Evolutionary conservation across 345 rosid species (phyloP).

Genomic region (Populus ilicifolia): DNA sequence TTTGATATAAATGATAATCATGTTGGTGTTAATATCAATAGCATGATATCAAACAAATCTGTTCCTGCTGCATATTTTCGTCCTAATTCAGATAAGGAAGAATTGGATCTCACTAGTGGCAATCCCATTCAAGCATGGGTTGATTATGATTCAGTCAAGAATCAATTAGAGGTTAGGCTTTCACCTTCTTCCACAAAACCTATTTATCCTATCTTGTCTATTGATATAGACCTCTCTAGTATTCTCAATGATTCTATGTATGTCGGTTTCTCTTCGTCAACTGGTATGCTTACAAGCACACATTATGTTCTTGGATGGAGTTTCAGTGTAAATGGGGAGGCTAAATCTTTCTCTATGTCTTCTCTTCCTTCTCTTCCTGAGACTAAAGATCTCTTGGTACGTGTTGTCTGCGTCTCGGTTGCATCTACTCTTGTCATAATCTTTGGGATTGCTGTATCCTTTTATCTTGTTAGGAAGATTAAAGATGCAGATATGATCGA

Average conservation of each 20-base stretch:
- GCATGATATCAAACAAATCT: not conserved
- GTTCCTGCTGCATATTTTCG: constrained; percentile 48
- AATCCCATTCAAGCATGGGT: constrained; percentile 68
- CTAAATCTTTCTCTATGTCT: constrained; percentile 49
- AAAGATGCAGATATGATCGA: constrained; percentile 20
- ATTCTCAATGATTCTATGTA: constrained; percentile 58
- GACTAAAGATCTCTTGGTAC: constrained; percentile 18
- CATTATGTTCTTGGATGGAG: constrained; percentile 92
- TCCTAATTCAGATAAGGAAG: constrained; percentile 32
- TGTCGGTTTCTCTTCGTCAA: constrained; percentile 84
- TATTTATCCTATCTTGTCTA: constrained; percentile 48
- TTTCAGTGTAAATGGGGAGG: constrained; percentile 61
- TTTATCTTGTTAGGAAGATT: constrained; percentile 41
- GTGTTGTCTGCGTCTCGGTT: constrained; percentile 44
- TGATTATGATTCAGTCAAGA: constrained; percentile 63
- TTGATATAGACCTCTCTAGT: constrained; percentile 55
- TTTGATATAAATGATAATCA: not conserved
- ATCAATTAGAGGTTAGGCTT: constrained; percentile 58
- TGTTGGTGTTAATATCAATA: not conserved
- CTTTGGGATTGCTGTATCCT: constrained; percentile 24
- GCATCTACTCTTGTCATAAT: constrained; percentile 28
- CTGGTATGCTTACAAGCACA: constrained; percentile 70
- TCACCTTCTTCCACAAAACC: constrained; percentile 66
- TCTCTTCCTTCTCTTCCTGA: constrained; percentile 61
- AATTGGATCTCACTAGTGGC: constrained; percentile 48